Base-by-base conservation (phyloP, 306 rosid genomes). In the Ammopiptanthus mongolicus region DNA sequence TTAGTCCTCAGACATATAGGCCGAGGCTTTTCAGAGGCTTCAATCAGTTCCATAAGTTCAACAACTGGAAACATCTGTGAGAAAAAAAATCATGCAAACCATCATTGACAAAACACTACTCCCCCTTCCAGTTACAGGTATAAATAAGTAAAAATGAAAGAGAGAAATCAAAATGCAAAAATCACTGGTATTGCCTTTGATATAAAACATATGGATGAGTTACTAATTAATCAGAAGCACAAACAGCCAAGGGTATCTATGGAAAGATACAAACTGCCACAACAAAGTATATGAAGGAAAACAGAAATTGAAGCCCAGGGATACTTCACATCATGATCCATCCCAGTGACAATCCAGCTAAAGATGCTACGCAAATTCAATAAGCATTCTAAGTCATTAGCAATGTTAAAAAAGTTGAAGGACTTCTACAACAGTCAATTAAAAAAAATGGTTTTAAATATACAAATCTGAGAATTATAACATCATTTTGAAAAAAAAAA, bases 21-120 rank as follows among this genome's bases (percentile, higher is more conserved):
- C 61, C 98, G 87, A 13, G 91, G 95, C 93, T 90, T 95, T 80
- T 95, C 98, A 83, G 88, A 95, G 42, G 98, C 95, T 90, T 95
- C 98, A 62, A 95, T 81, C 52, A 95, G 85, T 66, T 91, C 96
- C 90, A 91, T 75, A 61, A 95, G 93, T 81, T 95, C 98, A 81
- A 88, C 93, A 69, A 87, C 91, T 2, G 90, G 93, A 81, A 95
- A 91, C 90, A 91, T 82, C 98, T 95, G 81, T 28, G 25, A 86
- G 60, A 75, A 74, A 50, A 70, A 46, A 78, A 65, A 64, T 65
- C 61, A 76, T 13, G 28, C 65, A 25, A n/a, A n/a, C n/a, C n/a
- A n/a, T n/a, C n/a, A n/a, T n/a, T n/a, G 62, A 70, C 10, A 42
- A 59, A 55, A 47, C 19, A 72, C 48, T 5, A 0, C 6, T 57